phyloP scores from a whole-genome alignment of 2,329 filamentous ascomycete species.

The Coniochaeta prunicola region DNA sequence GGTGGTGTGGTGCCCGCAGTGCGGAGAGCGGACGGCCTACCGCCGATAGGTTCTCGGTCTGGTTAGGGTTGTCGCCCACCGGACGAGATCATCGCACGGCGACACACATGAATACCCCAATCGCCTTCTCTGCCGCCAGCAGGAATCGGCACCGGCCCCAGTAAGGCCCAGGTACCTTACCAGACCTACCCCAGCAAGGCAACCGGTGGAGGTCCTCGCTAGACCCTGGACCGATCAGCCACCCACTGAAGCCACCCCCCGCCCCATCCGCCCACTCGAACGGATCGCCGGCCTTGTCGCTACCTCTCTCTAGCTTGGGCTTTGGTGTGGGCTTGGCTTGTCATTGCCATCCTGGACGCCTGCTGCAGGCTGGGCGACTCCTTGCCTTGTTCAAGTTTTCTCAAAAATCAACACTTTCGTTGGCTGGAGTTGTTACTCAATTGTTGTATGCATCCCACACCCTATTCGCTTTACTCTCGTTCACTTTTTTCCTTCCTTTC shows the following conservation, averaged over 20 bases:
- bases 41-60: neutral
- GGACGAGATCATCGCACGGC: neutral
- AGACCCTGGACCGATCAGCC: neutral
- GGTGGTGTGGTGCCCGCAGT: neutral
- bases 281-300: neutral
- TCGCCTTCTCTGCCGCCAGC: neutral
- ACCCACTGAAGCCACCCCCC: neutral
- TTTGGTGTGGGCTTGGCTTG: neutral
- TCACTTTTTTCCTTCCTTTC: too few relatives aligned
- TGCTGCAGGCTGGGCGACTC: neutral
- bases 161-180: neutral
- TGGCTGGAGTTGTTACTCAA: neutral
- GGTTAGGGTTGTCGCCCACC: neutral
- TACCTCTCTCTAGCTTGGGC: slow-evolving; percentile 1
- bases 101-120: neutral
- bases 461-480: neutral
- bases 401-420: neutral
- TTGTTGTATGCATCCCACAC: neutral
- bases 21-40: neutral
- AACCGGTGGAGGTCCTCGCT: neutral
- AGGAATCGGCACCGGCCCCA: neutral
- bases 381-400: neutral
- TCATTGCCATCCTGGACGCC: neutral
- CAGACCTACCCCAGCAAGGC: neutral
- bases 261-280: neutral